Evolutionary conservation across 2,329 filamentous ascomycete genomes (phyloP).

Genomic region (Stagonosporopsis chrysanthemi): DNA sequence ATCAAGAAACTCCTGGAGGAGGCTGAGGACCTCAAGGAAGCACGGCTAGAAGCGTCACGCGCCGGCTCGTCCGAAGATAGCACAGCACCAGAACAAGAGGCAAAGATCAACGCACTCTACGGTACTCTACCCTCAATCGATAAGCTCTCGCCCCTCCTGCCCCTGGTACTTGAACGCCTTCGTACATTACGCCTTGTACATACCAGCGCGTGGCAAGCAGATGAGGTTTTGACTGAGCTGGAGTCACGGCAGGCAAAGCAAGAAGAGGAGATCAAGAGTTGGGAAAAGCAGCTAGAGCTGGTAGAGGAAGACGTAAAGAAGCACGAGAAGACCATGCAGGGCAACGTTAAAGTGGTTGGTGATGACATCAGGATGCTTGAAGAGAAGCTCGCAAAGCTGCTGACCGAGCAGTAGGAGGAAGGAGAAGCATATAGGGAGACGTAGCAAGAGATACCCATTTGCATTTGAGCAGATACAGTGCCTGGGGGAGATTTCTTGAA

Average conservation of each 20-base stretch:
- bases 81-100: conserved; percentile 71
- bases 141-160: conserved; percentile 81
- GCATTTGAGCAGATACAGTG: conserved; percentile 6
- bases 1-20: conserved; percentile 75
- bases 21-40: conserved; percentile 73
- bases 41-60: conserved; percentile 39
- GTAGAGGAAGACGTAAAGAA: conserved; percentile 78
- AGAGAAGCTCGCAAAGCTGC: conserved; percentile 67
- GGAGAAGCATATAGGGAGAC: neutral
- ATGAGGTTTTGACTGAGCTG: conserved; percentile 76
- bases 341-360: conserved; percentile 85
- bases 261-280: conserved; percentile 82
- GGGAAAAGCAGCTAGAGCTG: conserved; percentile 80
- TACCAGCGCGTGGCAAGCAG: conserved; percentile 82
- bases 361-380: conserved; percentile 90
- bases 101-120: conserved; percentile 92
- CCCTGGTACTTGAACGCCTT: conserved; percentile 83
- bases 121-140: conserved; percentile 89
- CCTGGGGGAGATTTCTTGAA: neutral
- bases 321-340: conserved; percentile 73
- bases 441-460: conserved; percentile 18
- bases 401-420: conserved; percentile 17
- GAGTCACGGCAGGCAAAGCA: conserved; percentile 84
- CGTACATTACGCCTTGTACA: conserved; percentile 85
- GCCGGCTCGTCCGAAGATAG: conserved; percentile 19